phyloP scores from a whole-genome alignment of 2,329 filamentous ascomycete genomes.

The Malbranchea cinnamomea region DNA sequence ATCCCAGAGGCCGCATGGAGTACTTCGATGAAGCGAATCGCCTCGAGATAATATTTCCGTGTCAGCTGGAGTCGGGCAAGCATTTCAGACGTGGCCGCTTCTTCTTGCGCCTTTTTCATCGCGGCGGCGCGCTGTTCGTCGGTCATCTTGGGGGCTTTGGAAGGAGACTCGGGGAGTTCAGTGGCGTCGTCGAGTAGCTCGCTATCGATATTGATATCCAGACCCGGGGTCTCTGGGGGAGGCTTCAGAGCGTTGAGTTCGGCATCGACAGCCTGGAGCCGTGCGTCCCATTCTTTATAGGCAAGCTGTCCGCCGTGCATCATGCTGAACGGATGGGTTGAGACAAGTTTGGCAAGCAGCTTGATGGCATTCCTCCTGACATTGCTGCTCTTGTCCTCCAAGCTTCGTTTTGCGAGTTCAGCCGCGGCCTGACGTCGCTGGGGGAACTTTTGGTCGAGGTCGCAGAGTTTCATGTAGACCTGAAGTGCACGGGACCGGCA shows the following conservation, averaged over 20 bases:
- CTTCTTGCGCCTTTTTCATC: constrained; percentile 66
- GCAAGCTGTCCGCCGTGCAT: constrained; percentile 81
- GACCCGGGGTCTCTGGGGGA: constrained; percentile 55
- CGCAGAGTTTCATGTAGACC: constrained; percentile 81
- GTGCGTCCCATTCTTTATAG: constrained; percentile 68
- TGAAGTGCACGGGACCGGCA: constrained; percentile 84
- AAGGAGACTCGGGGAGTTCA: constrained; percentile 52
- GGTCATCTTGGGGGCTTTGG: constrained; percentile 53
- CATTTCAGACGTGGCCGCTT: constrained; percentile 76
- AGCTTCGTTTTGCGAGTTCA: constrained; percentile 71
- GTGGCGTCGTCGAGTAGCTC: constrained; percentile 79
- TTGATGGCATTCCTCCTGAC: constrained; percentile 93
- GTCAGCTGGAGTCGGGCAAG: constrained; percentile 79
- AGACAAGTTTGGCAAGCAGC: constrained; percentile 70
- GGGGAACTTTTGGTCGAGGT: constrained; percentile 90
- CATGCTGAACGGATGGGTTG: constrained; percentile 85
- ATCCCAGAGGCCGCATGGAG: constrained; percentile 67
- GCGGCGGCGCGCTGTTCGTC: constrained; percentile 63
- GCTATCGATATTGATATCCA: constrained; percentile 61
- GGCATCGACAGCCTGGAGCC: constrained; percentile 67
- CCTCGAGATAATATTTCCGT: constrained; percentile 82
- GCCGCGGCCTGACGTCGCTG: constrained; percentile 79
- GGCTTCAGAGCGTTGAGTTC: constrained; percentile 72
- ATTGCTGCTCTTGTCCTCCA: constrained; percentile 97
- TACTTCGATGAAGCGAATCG: constrained; percentile 83